Evolutionary conservation across 164 flowering plant species (phyloP), one percentile per base, ranked within the genome.

Genomic region (Vitis riparia): DNA sequence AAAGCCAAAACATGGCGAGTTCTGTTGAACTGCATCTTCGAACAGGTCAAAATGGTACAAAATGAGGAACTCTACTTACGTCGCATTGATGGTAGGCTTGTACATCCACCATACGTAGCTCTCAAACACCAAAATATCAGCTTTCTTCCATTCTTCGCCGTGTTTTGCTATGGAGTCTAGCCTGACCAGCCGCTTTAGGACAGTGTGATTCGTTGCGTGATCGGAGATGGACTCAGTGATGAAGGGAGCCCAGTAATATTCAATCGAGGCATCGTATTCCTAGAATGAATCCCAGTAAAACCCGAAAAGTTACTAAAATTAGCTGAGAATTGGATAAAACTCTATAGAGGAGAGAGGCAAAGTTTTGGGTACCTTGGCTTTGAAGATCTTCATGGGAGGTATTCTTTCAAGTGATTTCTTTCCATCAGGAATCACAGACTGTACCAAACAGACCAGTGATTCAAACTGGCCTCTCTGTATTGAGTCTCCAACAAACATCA

Each of bases 31-130:
- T 3, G 44, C 44, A 0, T 37, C 44, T 32, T 32, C 7, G 44
- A 37, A 37, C 44, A 65, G 29, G 48, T 63, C 27, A 19, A 14
- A 44, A 30, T 19, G 50, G 57, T 55, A 2, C 11, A 23, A 44
- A 48, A 51, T 48, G 2, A 51, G 5, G 19, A 37, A 62, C 0
- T 11, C 14, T 14, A 75, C 95, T 80, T 62, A 94, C 99, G 95
- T 84, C 3, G 92, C 98, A 65, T 92, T 94, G 70, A 92, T 91
- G 9, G 75, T 23, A 32, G 97, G 97, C 65, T 87, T 85, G 84
- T 89, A 76, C 95, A 88, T 91, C 99, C 99, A 94, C 99, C 99
- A 94, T 0, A 92, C 92, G 29, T 94, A 94, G 77, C 96, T 94
- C 74, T 91, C 97, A 65, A 91, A 92, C 37, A 94, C 89, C 65